phyloP scores from a whole-genome alignment of 2,329 filamentous ascomycete species.

The Cadophora luteo-olivacea region DNA sequence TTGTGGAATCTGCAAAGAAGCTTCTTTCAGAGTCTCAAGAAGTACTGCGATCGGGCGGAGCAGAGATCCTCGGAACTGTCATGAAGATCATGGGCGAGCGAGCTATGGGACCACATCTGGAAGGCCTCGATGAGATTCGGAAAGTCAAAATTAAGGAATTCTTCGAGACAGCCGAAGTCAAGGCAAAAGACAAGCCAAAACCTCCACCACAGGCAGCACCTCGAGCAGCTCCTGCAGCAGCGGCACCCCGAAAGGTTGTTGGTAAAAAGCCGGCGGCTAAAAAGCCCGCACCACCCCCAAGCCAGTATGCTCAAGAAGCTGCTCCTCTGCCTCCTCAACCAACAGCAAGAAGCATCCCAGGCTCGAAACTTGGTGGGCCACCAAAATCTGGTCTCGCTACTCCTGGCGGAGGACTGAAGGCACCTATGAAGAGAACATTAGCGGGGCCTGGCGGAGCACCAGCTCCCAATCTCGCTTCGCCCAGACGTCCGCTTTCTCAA shows the following conservation, averaged over 20 bases:
- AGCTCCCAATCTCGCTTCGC: constrained; percentile 52
- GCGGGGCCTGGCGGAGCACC: constrained; percentile 52
- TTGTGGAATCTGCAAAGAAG: constrained; percentile 90
- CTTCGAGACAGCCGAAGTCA: constrained; percentile 81
- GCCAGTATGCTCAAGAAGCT: constrained; percentile 55
- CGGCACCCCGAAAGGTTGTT: constrained; percentile 53
- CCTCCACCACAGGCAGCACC: constrained; percentile 69
- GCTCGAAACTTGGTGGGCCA: constrained; percentile 61
- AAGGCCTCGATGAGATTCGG: constrained; percentile 92
- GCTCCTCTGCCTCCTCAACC: constrained; percentile 65
- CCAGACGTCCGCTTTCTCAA: constrained; percentile 53
- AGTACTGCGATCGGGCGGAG: constrained; percentile 83
- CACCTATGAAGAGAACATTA: constrained; percentile 62
- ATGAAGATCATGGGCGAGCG: constrained; percentile 99
- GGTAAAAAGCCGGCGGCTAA: constrained; percentile 52
- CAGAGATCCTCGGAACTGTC: constrained; percentile 88
- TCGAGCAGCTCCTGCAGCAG: constrained; percentile 52
- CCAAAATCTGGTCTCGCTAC: constrained; percentile 57
- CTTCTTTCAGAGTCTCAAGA: constrained; percentile 89
- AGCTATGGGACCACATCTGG: constrained; percentile 90
- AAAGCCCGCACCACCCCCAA: constrained; percentile 53
- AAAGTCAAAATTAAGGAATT: constrained; percentile 97
- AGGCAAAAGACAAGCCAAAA: constrained; percentile 92
- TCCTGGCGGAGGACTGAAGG: constrained; percentile 57
- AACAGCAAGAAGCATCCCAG: constrained; percentile 56